A percentile compares a stretch with the other conserved stretches of the same genome.
These are phyloP conservation scores for Dryadomyces quercus-mongolicae DNA, from an alignment of 2,329 filamentous ascomycete species.

Conservation along the genomic window DNA sequence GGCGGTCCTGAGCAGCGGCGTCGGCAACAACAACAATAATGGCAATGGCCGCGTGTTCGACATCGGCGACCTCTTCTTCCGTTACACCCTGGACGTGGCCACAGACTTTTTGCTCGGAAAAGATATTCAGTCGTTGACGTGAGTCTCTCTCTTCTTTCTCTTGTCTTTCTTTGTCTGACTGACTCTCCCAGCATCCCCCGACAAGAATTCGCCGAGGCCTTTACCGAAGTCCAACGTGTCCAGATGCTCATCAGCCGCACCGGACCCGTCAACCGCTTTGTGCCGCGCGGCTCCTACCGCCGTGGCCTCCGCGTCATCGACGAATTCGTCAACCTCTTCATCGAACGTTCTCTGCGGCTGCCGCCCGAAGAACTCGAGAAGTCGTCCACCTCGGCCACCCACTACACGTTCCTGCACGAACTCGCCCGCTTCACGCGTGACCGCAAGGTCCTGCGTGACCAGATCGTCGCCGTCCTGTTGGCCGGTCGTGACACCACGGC, in stretches of 20 bases:
- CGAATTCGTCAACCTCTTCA: slow-evolving; percentile 64
- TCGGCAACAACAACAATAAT: slow-evolving; percentile 24
- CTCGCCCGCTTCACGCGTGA: slow-evolving; percentile 70
- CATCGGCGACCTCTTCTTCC: slow-evolving; percentile 67
- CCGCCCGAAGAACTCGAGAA: slow-evolving; percentile 62
- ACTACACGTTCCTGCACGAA: slow-evolving; percentile 77
- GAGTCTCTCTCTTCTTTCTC: slow-evolving; percentile 10
- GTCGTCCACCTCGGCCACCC: slow-evolving; percentile 19
- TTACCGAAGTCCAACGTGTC: slow-evolving; percentile 64
- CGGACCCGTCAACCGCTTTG: slow-evolving; percentile 47
- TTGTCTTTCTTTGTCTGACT: neutral
- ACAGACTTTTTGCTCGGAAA: slow-evolving; percentile 79
- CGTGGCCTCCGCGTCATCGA: slow-evolving; percentile 57
- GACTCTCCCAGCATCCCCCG: slow-evolving; percentile 34
- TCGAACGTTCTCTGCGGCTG: slow-evolving; percentile 59
- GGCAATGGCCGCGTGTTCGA: slow-evolving; percentile 54
- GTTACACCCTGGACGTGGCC: slow-evolving; percentile 73
- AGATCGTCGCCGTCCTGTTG: slow-evolving; percentile 70
- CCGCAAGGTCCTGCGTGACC: slow-evolving; percentile 63
- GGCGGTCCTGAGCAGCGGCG: slow-evolving; percentile 42
- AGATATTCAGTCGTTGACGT: slow-evolving; percentile 54
- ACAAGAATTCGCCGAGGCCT: slow-evolving; percentile 66
- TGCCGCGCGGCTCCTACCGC: slow-evolving; percentile 56
- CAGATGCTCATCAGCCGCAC: slow-evolving; percentile 56
- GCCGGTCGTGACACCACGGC: slow-evolving; percentile 85